phyloP scores from a whole-genome alignment of 2,329 filamentous ascomycete genomes.

The Fusarium agapanthi region DNA sequence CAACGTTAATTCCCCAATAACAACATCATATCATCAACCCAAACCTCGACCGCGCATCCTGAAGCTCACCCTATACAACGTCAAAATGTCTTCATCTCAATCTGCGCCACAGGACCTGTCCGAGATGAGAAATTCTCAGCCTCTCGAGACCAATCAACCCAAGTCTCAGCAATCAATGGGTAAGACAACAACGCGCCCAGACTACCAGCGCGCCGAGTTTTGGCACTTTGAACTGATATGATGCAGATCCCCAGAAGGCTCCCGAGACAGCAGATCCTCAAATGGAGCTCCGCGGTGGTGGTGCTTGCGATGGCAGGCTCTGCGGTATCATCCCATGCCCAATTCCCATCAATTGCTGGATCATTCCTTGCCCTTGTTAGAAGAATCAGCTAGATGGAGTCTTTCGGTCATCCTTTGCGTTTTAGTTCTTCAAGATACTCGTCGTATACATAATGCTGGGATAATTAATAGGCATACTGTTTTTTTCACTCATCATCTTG shows the following conservation, averaged over 20 bases:
- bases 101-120: background rate
- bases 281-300: conserved; percentile 17
- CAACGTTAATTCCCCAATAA: background rate
- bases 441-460: background rate
- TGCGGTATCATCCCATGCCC: conserved; percentile 24
- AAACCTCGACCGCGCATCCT: too few species aligned
- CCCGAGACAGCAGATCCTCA: conserved; percentile 2
- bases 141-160: conserved; percentile 12
- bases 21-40: background rate
- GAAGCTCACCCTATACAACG: rapidly evolving
- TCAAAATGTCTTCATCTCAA: background rate
- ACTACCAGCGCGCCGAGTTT: background rate
- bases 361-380: conserved; percentile 22
- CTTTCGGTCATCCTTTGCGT: background rate
- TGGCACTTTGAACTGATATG: background rate
- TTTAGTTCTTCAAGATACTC: background rate
- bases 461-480: background rate
- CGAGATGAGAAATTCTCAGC: background rate
- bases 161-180: conserved; percentile 16
- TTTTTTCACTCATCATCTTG: background rate
- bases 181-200: background rate
- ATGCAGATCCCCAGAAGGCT: background rate
- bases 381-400: background rate
- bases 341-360: conserved; percentile 26
- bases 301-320: conserved; percentile 18